Evolutionary conservation across 129 eudicot species (phyloP).

Genomic region (Tagetes patula): DNA sequence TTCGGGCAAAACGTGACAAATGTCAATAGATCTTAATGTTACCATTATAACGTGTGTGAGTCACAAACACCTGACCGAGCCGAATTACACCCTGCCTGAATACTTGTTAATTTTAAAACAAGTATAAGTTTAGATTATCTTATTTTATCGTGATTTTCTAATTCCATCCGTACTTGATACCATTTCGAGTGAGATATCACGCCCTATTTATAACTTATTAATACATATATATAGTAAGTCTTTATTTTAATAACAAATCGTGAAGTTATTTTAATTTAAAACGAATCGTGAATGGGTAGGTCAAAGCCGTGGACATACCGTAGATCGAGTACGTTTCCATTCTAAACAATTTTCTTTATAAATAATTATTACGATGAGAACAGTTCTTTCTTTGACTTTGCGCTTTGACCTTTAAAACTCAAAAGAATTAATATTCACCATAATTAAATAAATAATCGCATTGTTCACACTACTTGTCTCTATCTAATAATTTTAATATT

Average conservation of each 20-base stretch:
- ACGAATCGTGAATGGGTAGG: neutral
- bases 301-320: slow-evolving; percentile 27
- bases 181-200: neutral
- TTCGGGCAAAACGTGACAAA: no score
- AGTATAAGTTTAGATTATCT: no score
- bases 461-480: slow-evolving; percentile 7
- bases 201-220: neutral
- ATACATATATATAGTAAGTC: neutral
- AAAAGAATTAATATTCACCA: neutral
- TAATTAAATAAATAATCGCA: neutral
- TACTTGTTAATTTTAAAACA: no score
- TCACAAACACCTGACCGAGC: no score
- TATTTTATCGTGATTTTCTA: no score
- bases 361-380: no score
- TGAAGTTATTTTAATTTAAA: neutral
- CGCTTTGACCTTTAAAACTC: neutral
- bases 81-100: no score
- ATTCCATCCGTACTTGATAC: neutral
- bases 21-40: no score
- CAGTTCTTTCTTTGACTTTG: neutral
- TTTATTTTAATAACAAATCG: neutral
- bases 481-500: neutral
- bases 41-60: no score
- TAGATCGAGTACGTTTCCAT: neutral
- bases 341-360: neutral